phyloP scores from a whole-genome alignment of 805 yeast genomes.

The Saccharomycopsis capsularis region DNA sequence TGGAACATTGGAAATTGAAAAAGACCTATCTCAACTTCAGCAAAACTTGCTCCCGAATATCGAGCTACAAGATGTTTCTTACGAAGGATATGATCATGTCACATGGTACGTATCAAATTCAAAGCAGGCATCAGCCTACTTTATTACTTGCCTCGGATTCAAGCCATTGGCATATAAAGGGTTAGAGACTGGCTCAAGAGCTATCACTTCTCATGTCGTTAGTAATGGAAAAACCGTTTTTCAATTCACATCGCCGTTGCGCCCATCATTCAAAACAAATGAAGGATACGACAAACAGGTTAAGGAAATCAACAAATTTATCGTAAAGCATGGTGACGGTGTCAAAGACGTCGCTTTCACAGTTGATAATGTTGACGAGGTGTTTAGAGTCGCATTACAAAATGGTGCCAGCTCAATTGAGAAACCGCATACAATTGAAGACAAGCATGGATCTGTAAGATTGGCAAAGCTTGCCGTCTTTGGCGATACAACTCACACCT shows the following conservation, averaged over 20 bases:
- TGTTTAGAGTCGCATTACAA: slow-evolving; percentile 40
- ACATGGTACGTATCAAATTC: slow-evolving; percentile 74
- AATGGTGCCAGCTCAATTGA: slow-evolving; percentile 44
- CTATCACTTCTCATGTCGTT: slow-evolving; percentile 53
- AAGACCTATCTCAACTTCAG: slow-evolving; percentile 2
- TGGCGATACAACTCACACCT: slow-evolving; percentile 66
- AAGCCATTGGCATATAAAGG: slow-evolving; percentile 54
- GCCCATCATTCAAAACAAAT: slow-evolving; percentile 25
- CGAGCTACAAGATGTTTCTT: slow-evolving; percentile 6
- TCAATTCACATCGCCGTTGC: slow-evolving; percentile 37
- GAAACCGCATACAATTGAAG: slow-evolving; percentile 25
- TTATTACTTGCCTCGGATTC: slow-evolving; percentile 57
- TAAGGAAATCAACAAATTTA: slow-evolving; percentile 38
- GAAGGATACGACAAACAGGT: slow-evolving; percentile 25
- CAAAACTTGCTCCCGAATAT: slow-evolving; percentile 14
- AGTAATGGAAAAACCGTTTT: slow-evolving; percentile 47
- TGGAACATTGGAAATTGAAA: slow-evolving; percentile 3
- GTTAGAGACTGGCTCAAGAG: slow-evolving; percentile 58
- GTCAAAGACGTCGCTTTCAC: slow-evolving; percentile 68
- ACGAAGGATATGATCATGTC: slow-evolving; percentile 51
- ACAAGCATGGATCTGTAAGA: slow-evolving; percentile 47
- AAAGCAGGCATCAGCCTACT: slow-evolving; percentile 50
- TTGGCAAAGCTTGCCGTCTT: slow-evolving; percentile 45
- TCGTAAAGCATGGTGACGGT: slow-evolving; percentile 64
- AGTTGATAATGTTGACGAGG: slow-evolving; percentile 45